Evolutionary conservation across 139 green algal genomes (phyloP), one percentile per base, ranked within the genome.

Genomic region (Asterochloris sp.): DNA sequence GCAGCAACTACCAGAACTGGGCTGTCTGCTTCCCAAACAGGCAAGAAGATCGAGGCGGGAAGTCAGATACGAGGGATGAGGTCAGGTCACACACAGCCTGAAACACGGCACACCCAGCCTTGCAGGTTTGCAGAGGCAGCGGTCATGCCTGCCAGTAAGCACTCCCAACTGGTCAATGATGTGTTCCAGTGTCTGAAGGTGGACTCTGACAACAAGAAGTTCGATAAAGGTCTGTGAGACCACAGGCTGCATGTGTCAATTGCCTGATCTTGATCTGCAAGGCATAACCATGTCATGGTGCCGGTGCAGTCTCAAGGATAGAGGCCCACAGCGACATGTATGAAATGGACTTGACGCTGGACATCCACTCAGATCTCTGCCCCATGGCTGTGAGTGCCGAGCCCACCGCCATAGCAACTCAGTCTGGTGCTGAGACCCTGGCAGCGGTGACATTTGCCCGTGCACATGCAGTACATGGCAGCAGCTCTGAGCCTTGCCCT

Each of bases 141-240:
- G 38, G 6, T 54, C 38, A 54, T 54, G 38, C 38, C 38, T 54
- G 38, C 38, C 38, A 54, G 38, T 54, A 80, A 80, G 60, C 76
- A 80, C 11, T 61, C 60, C 54, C 76, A 80, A 15, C 83, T 97
- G 54, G 94, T 98, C 61, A 92, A 99, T 66, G 96, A 99, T 78
- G 95, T 97, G 21, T 99, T 99, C 82, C 93, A 98, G 79, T 88
- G 98, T 0, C 64, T 90, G 19, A 91, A 93, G 14, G 91, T 90
- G n/a, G 96, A 99, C 80, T 93, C 94, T 2, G 96, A 98, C 74
- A 95, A 94, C 74, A 99, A 98, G 87, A 97, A 97, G 77, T 99
- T 99, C 79, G 96, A 99, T 85, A 96, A 93, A 90, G 95, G 95
- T 98, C 71, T n/a, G 21, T 0, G 14, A 15, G 29, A 15, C 26